These are phyloP conservation scores for Plantago rigida DNA, from an alignment of 305 asterid genomes.

Conservation along the genomic window DNA sequence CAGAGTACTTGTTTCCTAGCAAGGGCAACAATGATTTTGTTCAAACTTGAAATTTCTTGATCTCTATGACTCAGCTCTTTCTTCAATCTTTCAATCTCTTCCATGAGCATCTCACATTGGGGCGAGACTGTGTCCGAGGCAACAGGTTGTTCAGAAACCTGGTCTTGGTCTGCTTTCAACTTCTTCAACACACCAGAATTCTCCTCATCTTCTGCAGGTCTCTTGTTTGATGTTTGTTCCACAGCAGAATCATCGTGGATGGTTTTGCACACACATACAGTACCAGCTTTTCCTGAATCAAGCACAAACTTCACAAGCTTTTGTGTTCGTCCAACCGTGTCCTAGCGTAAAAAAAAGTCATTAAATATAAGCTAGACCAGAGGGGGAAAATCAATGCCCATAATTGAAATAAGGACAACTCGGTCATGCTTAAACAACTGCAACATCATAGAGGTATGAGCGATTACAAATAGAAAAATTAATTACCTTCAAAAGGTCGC, in stretches of 20 bases:
- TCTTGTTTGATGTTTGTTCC: slow-evolving; percentile 36
- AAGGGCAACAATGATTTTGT: slow-evolving; percentile 59
- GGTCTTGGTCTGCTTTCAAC: slow-evolving; percentile 34
- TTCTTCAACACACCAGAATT: slow-evolving; percentile 37
- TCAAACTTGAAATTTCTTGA: slow-evolving; percentile 49
- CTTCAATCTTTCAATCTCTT: slow-evolving; percentile 57
- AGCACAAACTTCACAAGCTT: slow-evolving; percentile 49
- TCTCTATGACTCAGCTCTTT: slow-evolving; percentile 51
- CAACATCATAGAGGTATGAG: background rate
- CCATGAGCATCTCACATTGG: slow-evolving; percentile 34
- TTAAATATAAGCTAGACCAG: background rate
- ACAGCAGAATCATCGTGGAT: slow-evolving; percentile 21
- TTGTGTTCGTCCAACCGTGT: slow-evolving; percentile 56
- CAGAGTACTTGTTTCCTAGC: slow-evolving; percentile 73
- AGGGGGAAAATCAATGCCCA: background rate
- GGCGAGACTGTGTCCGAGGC: slow-evolving; percentile 12
- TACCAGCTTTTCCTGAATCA: slow-evolving; percentile 41
- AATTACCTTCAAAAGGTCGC: slow-evolving; percentile 49
- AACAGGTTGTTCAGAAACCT: slow-evolving; percentile 26
- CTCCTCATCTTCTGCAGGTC: slow-evolving; percentile 41
- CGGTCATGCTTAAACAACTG: background rate
- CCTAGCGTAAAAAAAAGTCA: slow-evolving; percentile 36
- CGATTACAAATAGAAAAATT: background rate
- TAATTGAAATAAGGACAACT: background rate
- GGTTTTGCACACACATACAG: slow-evolving; percentile 49